These are phyloP conservation scores for Epicoccum sorghinum DNA, from an alignment of 2,329 filamentous ascomycete species.

Conservation along the genomic window DNA sequence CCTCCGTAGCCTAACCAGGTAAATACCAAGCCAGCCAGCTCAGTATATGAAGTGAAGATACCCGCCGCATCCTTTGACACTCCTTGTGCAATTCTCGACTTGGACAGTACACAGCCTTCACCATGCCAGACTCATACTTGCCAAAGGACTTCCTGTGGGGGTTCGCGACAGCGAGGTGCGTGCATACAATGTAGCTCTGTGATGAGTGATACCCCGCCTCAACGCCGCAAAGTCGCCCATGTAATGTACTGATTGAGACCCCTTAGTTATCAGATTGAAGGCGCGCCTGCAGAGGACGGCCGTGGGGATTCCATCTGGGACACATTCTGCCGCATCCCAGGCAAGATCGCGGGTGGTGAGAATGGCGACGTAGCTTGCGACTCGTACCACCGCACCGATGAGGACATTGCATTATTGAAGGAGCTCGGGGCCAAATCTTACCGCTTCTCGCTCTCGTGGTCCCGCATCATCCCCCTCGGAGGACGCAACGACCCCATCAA, in stretches of 20 bases:
- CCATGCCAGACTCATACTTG: slow-evolving; percentile 45
- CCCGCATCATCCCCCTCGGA: slow-evolving; percentile 83
- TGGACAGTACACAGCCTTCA: slow-evolving; percentile 21
- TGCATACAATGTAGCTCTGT: slow-evolving; percentile 21
- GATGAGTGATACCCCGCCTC: slow-evolving; percentile 32
- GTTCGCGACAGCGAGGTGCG: slow-evolving; percentile 51
- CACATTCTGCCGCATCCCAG: slow-evolving; percentile 79
- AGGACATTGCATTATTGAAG: slow-evolving; percentile 80
- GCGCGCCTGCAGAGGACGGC: slow-evolving; percentile 74
- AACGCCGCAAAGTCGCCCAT: slow-evolving; percentile 11
- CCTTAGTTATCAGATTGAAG: slow-evolving; percentile 86
- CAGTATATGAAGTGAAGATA: slow-evolving; percentile 42
- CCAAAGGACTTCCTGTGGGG: slow-evolving; percentile 51
- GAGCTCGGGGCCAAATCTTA: slow-evolving; percentile 74
- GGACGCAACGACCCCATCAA: slow-evolving; percentile 84
- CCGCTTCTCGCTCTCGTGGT: slow-evolving; percentile 84
- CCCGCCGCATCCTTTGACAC: slow-evolving; percentile 18
- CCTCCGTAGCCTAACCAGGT: slow-evolving; percentile 39
- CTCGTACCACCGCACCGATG: slow-evolving; percentile 79
- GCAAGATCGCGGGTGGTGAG: slow-evolving; percentile 80
- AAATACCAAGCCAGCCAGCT: slow-evolving; percentile 11
- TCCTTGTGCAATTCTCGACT: slow-evolving; percentile 10
- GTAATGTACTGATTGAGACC: slow-evolving; percentile 30
- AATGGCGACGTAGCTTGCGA: slow-evolving; percentile 82
- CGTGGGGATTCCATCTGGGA: slow-evolving; percentile 88